A percentile compares a stretch with the other conserved stretches of the same genome.
These are phyloP conservation scores for Leccinum fibrillosum DNA, from an alignment of 768 basidiomycete species.

Conservation along the genomic window DNA sequence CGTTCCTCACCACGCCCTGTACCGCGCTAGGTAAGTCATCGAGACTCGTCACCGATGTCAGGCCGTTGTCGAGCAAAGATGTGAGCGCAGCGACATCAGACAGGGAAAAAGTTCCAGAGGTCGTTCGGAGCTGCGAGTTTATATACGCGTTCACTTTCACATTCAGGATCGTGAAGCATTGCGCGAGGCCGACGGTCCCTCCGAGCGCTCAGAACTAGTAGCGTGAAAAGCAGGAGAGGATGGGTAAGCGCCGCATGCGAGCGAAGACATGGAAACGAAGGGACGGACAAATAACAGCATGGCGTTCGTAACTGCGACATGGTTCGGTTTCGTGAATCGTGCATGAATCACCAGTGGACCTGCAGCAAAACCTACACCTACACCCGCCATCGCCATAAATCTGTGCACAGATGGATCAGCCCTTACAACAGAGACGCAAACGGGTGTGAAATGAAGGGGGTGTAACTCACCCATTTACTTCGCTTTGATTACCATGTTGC, in stretches of 20 bases:
- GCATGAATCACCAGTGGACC: conserved; percentile 43
- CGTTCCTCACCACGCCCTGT: conserved; percentile 36
- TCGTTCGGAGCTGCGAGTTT: conserved; percentile 12
- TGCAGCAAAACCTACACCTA: conserved; percentile 40
- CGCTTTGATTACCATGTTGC: conserved; percentile 31
- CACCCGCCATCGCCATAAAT: conserved; percentile 45
- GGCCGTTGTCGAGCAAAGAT: conserved; percentile 21
- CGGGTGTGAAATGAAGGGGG: background rate
- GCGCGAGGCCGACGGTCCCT: conserved; percentile 53
- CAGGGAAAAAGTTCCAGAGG: conserved; percentile 28
- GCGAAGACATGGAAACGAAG: background rate
- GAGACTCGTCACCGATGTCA: conserved; percentile 37
- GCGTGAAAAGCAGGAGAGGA: no score
- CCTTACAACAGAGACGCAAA: background rate
- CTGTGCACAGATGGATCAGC: conserved; percentile 14
- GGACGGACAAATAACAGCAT: conserved; percentile 43
- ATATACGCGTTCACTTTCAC: conserved; percentile 39
- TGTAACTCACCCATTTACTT: conserved; percentile 35
- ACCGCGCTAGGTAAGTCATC: conserved; percentile 33
- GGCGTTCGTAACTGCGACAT: conserved; percentile 42
- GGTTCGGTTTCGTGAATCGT: conserved; percentile 41
- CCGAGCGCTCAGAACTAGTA: conserved; percentile 45
- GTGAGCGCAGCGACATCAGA: conserved; percentile 28
- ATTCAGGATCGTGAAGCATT: conserved; percentile 48
- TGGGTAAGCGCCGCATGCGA: background rate